Conservation (phyloP, 2,329 filamentous ascomycete genomes). For the Cyphellophora europaea region DNA sequence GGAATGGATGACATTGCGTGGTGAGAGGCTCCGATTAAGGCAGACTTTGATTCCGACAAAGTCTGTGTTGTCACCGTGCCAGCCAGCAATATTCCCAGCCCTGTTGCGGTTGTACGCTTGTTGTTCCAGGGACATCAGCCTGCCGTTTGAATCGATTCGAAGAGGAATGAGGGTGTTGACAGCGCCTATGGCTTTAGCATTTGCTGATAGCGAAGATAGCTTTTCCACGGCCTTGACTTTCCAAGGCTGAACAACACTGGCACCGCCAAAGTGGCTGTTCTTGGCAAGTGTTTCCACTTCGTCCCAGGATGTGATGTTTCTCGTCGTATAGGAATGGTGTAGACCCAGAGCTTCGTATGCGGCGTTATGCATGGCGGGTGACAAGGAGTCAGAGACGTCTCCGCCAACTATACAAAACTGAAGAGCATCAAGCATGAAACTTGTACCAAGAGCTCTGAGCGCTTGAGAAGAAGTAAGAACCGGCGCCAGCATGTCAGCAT, state of each 20-base stretch:
- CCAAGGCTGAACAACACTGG: slow-evolving; percentile 35
- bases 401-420: slow-evolving; percentile 33
- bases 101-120: slow-evolving; percentile 33
- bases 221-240: slow-evolving; percentile 30
- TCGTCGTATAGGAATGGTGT: slow-evolving; percentile 30
- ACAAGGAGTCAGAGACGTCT: slow-evolving; percentile 32
- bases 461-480: slow-evolving; percentile 13
- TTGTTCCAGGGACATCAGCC: slow-evolving; percentile 26
- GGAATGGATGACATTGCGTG: slow-evolving; percentile 43
- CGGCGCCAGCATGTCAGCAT: slow-evolving; percentile 21
- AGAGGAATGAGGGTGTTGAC: slow-evolving; percentile 36
- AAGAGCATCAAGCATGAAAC: slow-evolving; percentile 31
- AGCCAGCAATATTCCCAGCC: slow-evolving; percentile 29
- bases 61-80: slow-evolving; percentile 37
- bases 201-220: slow-evolving; percentile 28
- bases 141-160: slow-evolving; percentile 26
- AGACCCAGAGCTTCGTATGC: slow-evolving; percentile 30
- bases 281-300: slow-evolving; percentile 27
- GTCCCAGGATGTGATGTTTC: slow-evolving; percentile 26
- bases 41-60: slow-evolving; percentile 35
- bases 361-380: slow-evolving; percentile 34
- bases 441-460: slow-evolving; percentile 29
- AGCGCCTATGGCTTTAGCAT: slow-evolving; percentile 36
- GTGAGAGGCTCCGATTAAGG: slow-evolving; percentile 31
- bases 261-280: slow-evolving; percentile 30